These are phyloP conservation scores for Erysimum pusillum DNA, from an alignment of 441 rosid species.

Conservation along the genomic window DNA sequence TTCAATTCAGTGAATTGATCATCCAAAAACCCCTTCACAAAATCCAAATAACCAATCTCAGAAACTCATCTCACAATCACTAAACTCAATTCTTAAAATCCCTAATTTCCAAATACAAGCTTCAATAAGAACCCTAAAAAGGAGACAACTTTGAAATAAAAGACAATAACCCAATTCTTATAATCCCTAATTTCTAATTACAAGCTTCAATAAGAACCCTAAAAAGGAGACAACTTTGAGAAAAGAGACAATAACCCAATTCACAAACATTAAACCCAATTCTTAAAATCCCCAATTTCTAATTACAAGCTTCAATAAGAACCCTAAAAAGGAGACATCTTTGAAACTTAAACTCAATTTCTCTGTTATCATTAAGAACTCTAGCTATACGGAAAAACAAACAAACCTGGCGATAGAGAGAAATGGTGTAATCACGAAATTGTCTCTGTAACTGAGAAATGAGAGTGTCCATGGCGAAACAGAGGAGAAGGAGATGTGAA, in stretches of 20 bases:
- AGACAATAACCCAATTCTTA: constrained; percentile 12
- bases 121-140: constrained; percentile 22
- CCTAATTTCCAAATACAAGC: not conserved
- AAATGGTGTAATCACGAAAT: constrained; percentile 56
- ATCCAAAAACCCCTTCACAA: constrained; percentile 56
- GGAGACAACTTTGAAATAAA: constrained; percentile 13
- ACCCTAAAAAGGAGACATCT: constrained; percentile 15
- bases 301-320: constrained; percentile 12
- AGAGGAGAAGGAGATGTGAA: constrained; percentile 34
- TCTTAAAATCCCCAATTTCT: not conserved
- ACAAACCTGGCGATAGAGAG: constrained; percentile 49
- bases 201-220: constrained; percentile 24
- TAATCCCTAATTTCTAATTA: not conserved
- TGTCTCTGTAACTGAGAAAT: constrained; percentile 59
- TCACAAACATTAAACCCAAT: constrained; percentile 8
- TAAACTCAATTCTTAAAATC: constrained; percentile 1
- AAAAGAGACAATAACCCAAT: constrained; percentile 6
- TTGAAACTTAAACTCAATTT: constrained; percentile 10
- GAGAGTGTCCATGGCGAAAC: constrained; percentile 39
- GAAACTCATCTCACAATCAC: constrained; percentile 21
- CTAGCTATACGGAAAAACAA: too few relatives aligned
- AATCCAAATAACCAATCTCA: constrained; percentile 14
- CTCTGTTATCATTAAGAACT: too few relatives aligned
- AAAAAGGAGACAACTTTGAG: constrained; percentile 12
- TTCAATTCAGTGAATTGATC: constrained; percentile 75